Evolutionary conservation across 768 basidiomycete species (phyloP), one percentile per base, ranked within the genome.

Genomic region (Leccinellum albellum): DNA sequence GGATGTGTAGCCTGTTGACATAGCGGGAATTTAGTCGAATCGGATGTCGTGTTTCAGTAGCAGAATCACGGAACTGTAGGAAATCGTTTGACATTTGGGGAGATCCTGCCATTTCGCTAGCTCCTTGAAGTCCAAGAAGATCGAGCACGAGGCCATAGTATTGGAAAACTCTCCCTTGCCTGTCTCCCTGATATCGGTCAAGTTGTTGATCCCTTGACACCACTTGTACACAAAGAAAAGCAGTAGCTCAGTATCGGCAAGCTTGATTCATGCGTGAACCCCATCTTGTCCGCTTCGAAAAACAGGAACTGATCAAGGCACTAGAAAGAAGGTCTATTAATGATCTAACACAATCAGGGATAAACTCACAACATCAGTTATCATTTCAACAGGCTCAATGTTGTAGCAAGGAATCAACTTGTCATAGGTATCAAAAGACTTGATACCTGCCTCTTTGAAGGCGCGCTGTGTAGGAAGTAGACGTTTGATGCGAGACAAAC

Each of bases 321-420:
- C 82, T 89, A 60, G 4, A 55, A 55, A 23, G 35, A 55, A 47
- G 20, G 56, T 64, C 29, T 59, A 61, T 62, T 52, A 69, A 28
- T 58, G 12, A 26, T 10, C 3, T 3, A 26, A 20, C 4, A 37
- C 32, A 44, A 52, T 47, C 6, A 21, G 2, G 17, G 6, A 12
- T 5, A 50, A 13, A 80, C 87, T 69, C 62, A 89, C 87, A 33
- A 97, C 97, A 73, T 98, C 97, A 26, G 97, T 98, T 62, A 99
- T 98, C 85, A 98, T 99, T 79, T 99, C 97, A 15, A 99, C 94
- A 0, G 97, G 97, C 71, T 99, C 97, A 60, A 99, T 98, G 66
- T 98, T 96, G 70, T 99, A 98, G 70, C 94, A 98, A 24, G 95
- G 94, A 65, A 98, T 98, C 65, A 98, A 83, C 73, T 96, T 98